Conservation (phyloP, 139 green algal species). For the Chlamydomonas sphaeroides region DNA sequence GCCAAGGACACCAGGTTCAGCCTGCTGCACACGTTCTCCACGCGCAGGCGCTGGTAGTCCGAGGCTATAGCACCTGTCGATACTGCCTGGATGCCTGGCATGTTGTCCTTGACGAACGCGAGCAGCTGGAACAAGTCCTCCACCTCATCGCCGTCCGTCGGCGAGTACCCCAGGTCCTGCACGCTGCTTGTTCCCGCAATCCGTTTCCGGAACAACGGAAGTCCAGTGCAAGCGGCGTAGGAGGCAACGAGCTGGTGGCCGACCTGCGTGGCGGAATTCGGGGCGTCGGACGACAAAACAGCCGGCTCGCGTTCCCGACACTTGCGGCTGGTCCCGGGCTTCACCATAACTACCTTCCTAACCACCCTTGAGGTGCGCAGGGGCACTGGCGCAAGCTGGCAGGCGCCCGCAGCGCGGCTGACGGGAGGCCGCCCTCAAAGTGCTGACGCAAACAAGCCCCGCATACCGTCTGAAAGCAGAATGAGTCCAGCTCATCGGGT, state of each 20-base stretch:
- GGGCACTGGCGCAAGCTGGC: no score
- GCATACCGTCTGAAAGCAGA: slow-evolving; percentile 95
- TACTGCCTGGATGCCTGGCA: slow-evolving; percentile 71
- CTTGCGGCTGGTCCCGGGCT: no score
- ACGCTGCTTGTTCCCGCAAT: slow-evolving; percentile 72
- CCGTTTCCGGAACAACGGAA: slow-evolving; percentile 85
- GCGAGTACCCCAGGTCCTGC: slow-evolving; percentile 74
- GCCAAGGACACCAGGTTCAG: slow-evolving; percentile 90
- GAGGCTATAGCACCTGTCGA: slow-evolving; percentile 91
- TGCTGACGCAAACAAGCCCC: no score
- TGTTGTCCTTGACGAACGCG: slow-evolving; percentile 63
- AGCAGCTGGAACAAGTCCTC: slow-evolving; percentile 91
- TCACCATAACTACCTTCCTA: no score
- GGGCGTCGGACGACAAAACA: no score
- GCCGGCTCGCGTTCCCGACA: no score
- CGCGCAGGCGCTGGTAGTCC: slow-evolving; percentile 96
- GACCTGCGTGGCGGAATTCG: slow-evolving; percentile 64
- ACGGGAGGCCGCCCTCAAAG: no score
- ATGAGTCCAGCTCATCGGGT: slow-evolving; percentile 91
- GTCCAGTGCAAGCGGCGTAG: slow-evolving; percentile 83
- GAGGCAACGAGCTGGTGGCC: slow-evolving; percentile 86
- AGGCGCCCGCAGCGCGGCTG: no score
- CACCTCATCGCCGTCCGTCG: slow-evolving; percentile 89
- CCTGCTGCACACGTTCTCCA: slow-evolving; percentile 90
- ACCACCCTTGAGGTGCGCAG: no score